Evolutionary conservation across 805 yeast genomes (phyloP).

Genomic region (Zygoascus ofunaensis): DNA sequence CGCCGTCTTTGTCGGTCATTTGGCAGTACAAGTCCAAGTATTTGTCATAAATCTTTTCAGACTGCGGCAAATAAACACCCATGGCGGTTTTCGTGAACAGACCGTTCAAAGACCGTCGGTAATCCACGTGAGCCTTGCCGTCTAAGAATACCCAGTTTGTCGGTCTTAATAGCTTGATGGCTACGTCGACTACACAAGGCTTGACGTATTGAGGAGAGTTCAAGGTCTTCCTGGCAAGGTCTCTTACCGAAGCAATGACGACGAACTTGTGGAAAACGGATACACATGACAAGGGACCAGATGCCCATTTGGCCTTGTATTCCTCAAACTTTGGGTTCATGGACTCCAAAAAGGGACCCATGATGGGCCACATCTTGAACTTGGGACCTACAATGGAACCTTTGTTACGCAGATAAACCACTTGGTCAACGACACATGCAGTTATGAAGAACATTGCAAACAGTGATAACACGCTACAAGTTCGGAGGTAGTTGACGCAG

Average conservation of each 20-base stretch:
- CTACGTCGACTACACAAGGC: slow-evolving; percentile 98
- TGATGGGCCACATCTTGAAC: slow-evolving; percentile 84
- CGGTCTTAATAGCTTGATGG: slow-evolving; percentile 86
- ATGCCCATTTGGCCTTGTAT: slow-evolving; percentile 85
- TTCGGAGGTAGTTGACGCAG: neutral
- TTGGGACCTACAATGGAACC: slow-evolving; percentile 88
- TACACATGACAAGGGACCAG: slow-evolving; percentile 92
- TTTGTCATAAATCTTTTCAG: slow-evolving; percentile 74
- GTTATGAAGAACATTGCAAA: slow-evolving; percentile 16
- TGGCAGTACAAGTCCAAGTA: slow-evolving; percentile 62
- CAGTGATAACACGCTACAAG: slow-evolving; percentile 12
- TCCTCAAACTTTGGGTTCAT: slow-evolving; percentile 93
- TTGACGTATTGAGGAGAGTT: slow-evolving; percentile 80
- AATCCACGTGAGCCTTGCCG: slow-evolving; percentile 91
- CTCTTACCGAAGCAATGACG: slow-evolving; percentile 83
- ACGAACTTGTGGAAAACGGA: slow-evolving; percentile 97
- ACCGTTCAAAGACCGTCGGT: slow-evolving; percentile 83
- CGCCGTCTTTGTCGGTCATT: slow-evolving; percentile 48
- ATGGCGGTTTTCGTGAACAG: slow-evolving; percentile 79
- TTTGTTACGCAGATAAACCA: slow-evolving; percentile 69
- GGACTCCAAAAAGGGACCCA: slow-evolving; percentile 92
- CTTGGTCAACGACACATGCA: slow-evolving; percentile 31
- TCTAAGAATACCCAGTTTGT: slow-evolving; percentile 96
- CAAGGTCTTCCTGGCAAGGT: slow-evolving; percentile 77
- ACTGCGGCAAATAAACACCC: slow-evolving; percentile 72